Base-by-base conservation (phyloP, 345 rosid species). In the Trapa incisa region DNA sequence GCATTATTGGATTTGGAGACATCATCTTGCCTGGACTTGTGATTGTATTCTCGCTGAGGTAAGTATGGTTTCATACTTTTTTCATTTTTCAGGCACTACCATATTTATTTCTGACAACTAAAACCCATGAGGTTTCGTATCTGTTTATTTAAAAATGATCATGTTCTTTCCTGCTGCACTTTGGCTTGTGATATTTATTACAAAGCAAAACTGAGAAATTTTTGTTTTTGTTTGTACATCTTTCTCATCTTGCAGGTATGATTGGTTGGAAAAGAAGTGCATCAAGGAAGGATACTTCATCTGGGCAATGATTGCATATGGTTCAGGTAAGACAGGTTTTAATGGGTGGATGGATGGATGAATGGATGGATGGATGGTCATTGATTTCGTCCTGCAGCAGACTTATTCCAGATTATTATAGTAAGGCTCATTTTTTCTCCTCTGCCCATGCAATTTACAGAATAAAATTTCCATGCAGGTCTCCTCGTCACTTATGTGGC, bases 1-100 rank as follows among this genome's bases (percentile, higher is more conserved):
- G 99, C 71, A 83, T 94, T 72, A 94, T 94, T 68, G 97, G 99
- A 47, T 94, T 94, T 79, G 99, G 99, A 53, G 99, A 94, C 73
- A 94, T 94, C 69, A 94, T 94, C 76, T 80, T 94, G 75, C 97
- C 97, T 1, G 99, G 99, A 68, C 75, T 94, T 65, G 76, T 94
- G 61, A 95, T 91, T 16, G 89, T 93, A 65, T 91, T 94, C 81
- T 84, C 97, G 41, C 78, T 87, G 47, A 91, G 99, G 99, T 94
- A 45, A 45, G 11, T 45, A 45, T 11, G 48, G 48, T 11, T 6
- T 45, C 48, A 11, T 45, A 6, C 11, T 2, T 45, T 45, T 45
- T 8, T 41, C 43, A 3, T 8, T 45, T 45, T 45, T 6, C 11
- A 45, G 12, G 11, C 5, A 45, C 11, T 45, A 45, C 11, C 48